Evolutionary conservation across 371 early-diverging fungal genomes (phyloP), one percentile per base, ranked within the genome.

Genomic region (Mucor plumbeus): DNA sequence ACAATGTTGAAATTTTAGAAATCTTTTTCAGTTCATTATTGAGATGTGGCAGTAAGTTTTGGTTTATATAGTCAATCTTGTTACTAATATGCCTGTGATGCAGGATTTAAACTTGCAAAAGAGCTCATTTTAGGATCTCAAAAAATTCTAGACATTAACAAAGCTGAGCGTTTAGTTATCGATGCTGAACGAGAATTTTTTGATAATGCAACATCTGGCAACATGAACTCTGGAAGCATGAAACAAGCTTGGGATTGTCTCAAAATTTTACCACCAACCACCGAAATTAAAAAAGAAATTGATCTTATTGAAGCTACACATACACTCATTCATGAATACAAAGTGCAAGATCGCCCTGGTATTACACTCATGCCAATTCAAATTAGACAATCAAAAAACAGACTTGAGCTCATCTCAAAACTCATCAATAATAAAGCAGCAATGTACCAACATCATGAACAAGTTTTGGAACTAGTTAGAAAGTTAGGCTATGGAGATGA

Each of bases 171-270:
- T 61, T 67, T 94, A 33, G 85, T 92, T 5, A 78, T 93, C 48
- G 87, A 91, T 68, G 87, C 90, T 39, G 90, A 90, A 26, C 75
- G 82, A 43, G 93, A 93, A 64, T 90, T 91, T 63, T 92, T 83
- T 69, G 93, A 92, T 64, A 94, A 94, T 69, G 88, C 94, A 5
- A 83, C 87, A 7, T 81, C 83, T 7, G 90, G 92, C 7, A 90
- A 90, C 50, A 88, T 85, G 83, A 65, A 85, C 47, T 67, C 82
- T 8, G 93, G 92, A 11, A 78, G 84, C 38, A 78, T 93, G 86
- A 92, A 90, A 62, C 78, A 87, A 77, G 92, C 93, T 4, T 81
- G 82, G 69, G 91, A 92, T 56, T 94, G 94, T 70, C 71, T 94
- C 6, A 77, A 87, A 39, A 85, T 92, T 3, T 65, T 91, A 1